Conservation (phyloP, 106 monocot genomes). For the Amphibolis antarctica region DNA sequence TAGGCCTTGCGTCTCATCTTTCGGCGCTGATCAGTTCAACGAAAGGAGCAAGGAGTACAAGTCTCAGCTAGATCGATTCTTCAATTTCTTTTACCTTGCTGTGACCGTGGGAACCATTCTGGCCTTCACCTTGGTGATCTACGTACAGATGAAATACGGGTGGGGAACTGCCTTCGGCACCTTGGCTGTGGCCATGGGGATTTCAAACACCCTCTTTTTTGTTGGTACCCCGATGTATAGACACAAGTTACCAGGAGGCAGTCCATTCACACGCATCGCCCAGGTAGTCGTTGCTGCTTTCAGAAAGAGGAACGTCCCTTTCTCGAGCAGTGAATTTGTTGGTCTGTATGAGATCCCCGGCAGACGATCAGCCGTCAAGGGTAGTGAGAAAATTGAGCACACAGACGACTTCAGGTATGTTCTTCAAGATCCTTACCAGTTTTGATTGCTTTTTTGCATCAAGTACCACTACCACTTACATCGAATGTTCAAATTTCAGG, state of each 20-base stretch:
- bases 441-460: too few relatives aligned
- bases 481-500: too few relatives aligned
- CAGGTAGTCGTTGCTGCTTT: constrained; percentile 81
- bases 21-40: constrained; percentile 94
- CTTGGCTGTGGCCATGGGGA: constrained; percentile 69
- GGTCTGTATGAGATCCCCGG: constrained; percentile 73
- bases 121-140: constrained; percentile 83
- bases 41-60: constrained; percentile 51
- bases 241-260: constrained; percentile 74
- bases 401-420: constrained; percentile 58
- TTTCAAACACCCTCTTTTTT: constrained; percentile 70
- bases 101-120: constrained; percentile 74
- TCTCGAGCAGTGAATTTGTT: constrained; percentile 35
- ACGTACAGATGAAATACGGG: constrained; percentile 68
- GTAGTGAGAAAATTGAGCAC: constrained; percentile 79
- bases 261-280: constrained; percentile 71
- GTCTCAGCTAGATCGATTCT: constrained; percentile 58
- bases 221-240: constrained; percentile 52
- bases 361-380: constrained; percentile 64
- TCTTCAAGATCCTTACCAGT: too few relatives aligned
- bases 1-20: constrained; percentile 83
- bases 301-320: constrained; percentile 51
- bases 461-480: too few relatives aligned
- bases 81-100: constrained; percentile 85
- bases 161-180: constrained; percentile 83